Evolutionary conservation across 75 land plant species (phyloP).

Genomic region (Sequoia sempervirens): DNA sequence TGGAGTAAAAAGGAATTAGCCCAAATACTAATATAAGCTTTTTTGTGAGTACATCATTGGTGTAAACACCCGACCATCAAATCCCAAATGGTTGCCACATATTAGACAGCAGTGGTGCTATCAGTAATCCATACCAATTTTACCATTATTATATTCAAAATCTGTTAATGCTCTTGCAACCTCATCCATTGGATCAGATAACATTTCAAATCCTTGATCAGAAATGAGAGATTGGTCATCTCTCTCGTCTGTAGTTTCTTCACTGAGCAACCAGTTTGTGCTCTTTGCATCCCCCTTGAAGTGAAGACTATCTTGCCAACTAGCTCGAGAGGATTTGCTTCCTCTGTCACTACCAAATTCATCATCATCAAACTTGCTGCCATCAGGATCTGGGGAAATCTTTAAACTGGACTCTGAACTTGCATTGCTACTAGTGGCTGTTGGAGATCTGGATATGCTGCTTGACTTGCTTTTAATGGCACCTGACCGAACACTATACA

Average conservation of each 20-base stretch:
- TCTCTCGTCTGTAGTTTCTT: background rate
- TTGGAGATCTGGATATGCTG: slow-evolving; percentile 52
- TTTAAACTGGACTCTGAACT: slow-evolving; percentile 53
- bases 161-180: background rate
- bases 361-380: slow-evolving; percentile 33
- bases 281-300: background rate
- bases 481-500: slow-evolving; percentile 48
- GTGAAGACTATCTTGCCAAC: slow-evolving; percentile 11
- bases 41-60: background rate
- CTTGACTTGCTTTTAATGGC: slow-evolving; percentile 25
- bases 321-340: slow-evolving; percentile 17
- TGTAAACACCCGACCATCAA: background rate
- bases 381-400: slow-evolving; percentile 25
- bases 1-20: background rate
- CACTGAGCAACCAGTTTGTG: slow-evolving; percentile 5
- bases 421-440: slow-evolving; percentile 71
- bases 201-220: slow-evolving; percentile 3
- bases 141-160: background rate
- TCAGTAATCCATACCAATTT: background rate
- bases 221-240: slow-evolving; percentile 1
- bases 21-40: background rate
- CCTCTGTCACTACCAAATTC: slow-evolving; percentile 46
- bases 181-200: slow-evolving; percentile 2
- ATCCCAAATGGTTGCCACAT: slow-evolving; percentile 2
- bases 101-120: background rate